phyloP scores from a whole-genome alignment of 1,284 basidiomycete genomes.

The Malassezia sympodialis region DNA sequence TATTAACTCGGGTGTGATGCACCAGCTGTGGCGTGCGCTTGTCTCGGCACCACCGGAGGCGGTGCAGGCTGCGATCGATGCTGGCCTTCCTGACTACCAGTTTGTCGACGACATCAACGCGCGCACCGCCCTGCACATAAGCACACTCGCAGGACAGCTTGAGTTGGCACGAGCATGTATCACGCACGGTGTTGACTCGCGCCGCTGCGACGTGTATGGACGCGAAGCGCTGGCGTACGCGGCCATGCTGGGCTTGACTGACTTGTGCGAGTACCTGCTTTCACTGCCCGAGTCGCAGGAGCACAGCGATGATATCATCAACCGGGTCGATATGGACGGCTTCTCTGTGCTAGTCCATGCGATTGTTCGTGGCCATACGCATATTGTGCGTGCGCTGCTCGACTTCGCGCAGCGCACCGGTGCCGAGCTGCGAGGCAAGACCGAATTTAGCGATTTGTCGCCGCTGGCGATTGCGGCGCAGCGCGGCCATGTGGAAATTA shows the following conservation, averaged over 20 bases:
- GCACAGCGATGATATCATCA: not conserved
- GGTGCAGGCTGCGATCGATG: constrained; percentile 30
- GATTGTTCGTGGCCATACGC: constrained; percentile 71
- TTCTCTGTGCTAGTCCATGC: constrained; percentile 89
- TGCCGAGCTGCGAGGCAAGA: constrained; percentile 24
- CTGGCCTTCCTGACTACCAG: constrained; percentile 61
- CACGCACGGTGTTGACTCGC: constrained; percentile 59
- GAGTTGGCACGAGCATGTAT: constrained; percentile 76
- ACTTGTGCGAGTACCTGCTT: constrained; percentile 67
- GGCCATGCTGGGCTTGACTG: constrained; percentile 77
- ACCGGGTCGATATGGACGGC: constrained; percentile 59
- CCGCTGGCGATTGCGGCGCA: constrained; percentile 85
- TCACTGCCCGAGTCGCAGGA: constrained; percentile 55
- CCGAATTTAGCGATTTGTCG: constrained; percentile 57
- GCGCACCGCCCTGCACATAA: constrained; percentile 86
- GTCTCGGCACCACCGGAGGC: constrained; percentile 30
- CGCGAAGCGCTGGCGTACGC: constrained; percentile 91
- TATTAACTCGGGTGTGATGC: constrained; percentile 31
- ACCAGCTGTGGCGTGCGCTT: constrained; percentile 43
- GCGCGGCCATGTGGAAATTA: constrained; percentile 76
- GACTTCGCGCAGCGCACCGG: constrained; percentile 17
- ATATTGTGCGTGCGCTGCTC: constrained; percentile 55
- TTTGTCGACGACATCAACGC: constrained; percentile 97
- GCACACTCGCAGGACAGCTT: constrained; percentile 70
- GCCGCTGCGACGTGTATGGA: constrained; percentile 74